These are phyloP conservation scores for Peronospora destructor DNA, from an alignment of 352 stramenopile genomes.

Conservation along the genomic window DNA sequence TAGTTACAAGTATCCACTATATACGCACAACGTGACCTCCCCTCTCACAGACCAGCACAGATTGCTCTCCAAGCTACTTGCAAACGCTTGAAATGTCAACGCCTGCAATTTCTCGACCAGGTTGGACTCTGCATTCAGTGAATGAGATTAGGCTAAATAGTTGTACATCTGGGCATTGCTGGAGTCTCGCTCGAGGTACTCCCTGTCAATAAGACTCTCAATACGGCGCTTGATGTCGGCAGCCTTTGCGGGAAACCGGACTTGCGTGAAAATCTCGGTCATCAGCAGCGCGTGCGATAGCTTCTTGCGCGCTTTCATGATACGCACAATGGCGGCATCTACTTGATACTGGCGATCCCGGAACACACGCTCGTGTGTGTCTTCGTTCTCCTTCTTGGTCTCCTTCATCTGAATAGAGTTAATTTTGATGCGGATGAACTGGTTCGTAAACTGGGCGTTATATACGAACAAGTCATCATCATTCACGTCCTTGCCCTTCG, in stretches of 20 bases:
- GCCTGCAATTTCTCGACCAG: slow-evolving; percentile 7
- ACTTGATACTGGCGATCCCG: slow-evolving; percentile 91
- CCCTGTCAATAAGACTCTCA: slow-evolving; percentile 84
- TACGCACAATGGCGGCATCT: slow-evolving; percentile 95
- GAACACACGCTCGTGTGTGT: slow-evolving; percentile 91
- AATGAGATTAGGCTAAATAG: slow-evolving; percentile 59
- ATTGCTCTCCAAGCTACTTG: slow-evolving; percentile 13
- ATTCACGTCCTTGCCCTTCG: slow-evolving; percentile 82
- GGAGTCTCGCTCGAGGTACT: slow-evolving; percentile 84
- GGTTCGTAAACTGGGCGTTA: slow-evolving; percentile 81
- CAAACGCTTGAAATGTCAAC: slow-evolving; percentile 9
- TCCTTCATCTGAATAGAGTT: slow-evolving; percentile 94
- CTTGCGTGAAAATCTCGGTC: slow-evolving; percentile 93
- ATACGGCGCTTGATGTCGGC: slow-evolving; percentile 85
- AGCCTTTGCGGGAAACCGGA: slow-evolving; percentile 83
- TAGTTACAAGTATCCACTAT: slow-evolving; percentile 21
- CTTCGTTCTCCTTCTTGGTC: slow-evolving; percentile 89
- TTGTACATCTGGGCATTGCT: slow-evolving; percentile 81
- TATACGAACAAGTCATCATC: slow-evolving; percentile 84
- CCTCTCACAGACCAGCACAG: slow-evolving; percentile 12
- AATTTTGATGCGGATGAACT: slow-evolving; percentile 90
- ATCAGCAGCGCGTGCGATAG: slow-evolving; percentile 93
- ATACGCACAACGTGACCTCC: slow-evolving; percentile 10
- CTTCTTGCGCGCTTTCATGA: slow-evolving; percentile 99
- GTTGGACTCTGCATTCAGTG: slow-evolving; percentile 4